A percentile compares a stretch with the other conserved stretches of the same genome.
Evolutionary conservation across 257 asterid species (phyloP).

Genomic region (Cruciata laevipes): DNA sequence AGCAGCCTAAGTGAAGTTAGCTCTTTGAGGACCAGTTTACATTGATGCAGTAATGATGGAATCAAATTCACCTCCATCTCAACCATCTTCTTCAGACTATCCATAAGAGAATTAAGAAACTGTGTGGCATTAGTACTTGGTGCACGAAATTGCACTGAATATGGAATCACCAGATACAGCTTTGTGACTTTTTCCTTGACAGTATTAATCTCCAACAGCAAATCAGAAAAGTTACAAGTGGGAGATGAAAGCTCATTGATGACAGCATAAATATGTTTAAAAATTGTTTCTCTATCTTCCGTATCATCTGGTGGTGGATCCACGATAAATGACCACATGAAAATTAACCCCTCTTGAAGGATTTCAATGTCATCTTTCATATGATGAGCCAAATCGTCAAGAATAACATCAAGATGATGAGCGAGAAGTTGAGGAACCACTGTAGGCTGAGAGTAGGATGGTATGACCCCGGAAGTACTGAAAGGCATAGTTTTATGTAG

Average conservation of each 20-base stretch:
- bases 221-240: not conserved
- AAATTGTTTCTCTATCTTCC: not conserved
- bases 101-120: not conserved
- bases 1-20: not conserved
- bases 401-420: not conserved
- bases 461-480: not conserved
- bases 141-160: not conserved
- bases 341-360: not conserved
- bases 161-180: not conserved
- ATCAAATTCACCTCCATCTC: not conserved
- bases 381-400: not conserved
- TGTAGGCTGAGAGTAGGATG: not conserved
- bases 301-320: not conserved
- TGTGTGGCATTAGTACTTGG: slow-evolving; percentile 6
- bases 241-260: not conserved
- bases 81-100: not conserved
- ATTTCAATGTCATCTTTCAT: not conserved
- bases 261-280: not conserved
- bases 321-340: not conserved
- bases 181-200: slow-evolving; percentile 3
- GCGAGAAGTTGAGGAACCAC: not conserved
- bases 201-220: not conserved
- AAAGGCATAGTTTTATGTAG: not conserved
- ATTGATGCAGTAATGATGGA: not conserved
- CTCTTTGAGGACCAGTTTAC: not conserved